Percentiles rank a stretch among this genome's conserved stretches.
These are phyloP conservation scores for Colletotrichum tabaci DNA, from an alignment of 2,329 filamentous ascomycete species.

Conservation along the genomic window DNA sequence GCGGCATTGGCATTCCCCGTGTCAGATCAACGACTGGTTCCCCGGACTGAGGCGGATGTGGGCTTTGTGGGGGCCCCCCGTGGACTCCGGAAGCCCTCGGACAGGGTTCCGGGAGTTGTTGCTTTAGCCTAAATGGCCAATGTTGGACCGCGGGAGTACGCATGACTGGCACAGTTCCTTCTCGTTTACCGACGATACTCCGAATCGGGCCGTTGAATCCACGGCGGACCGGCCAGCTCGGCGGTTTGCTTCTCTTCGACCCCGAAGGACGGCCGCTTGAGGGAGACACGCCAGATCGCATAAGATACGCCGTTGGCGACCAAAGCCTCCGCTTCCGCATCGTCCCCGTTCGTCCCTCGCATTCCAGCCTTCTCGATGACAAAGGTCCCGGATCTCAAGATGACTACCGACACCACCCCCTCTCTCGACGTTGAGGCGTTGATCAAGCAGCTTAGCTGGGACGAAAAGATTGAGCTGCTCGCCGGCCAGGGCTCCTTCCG, in stretches of 20 bases:
- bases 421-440: slow-evolving; percentile 38
- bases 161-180: slow-evolving; percentile 26
- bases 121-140: slow-evolving; percentile 39
- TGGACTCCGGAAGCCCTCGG: slow-evolving; percentile 24
- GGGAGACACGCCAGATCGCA: not conserved
- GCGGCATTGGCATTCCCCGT: slow-evolving; percentile 31
- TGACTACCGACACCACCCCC: not conserved
- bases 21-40: slow-evolving; percentile 16
- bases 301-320: not conserved
- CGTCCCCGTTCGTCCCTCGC: not conserved
- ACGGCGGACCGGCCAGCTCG: slow-evolving; percentile 25
- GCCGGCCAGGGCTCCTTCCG: slow-evolving; percentile 41
- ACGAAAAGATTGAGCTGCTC: slow-evolving; percentile 43
- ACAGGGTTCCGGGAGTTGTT: slow-evolving; percentile 32
- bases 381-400: not conserved
- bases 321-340: not conserved
- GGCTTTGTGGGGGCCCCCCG: slow-evolving; percentile 32
- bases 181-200: slow-evolving; percentile 38
- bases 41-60: slow-evolving; percentile 31
- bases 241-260: not conserved
- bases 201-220: slow-evolving; percentile 23
- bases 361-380: not conserved
- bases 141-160: slow-evolving; percentile 9
- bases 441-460: slow-evolving; percentile 38
- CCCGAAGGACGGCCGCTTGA: not conserved